Evolutionary conservation across 768 basidiomycete species (phyloP).

Genomic region (Suillus cothurnatus): DNA sequence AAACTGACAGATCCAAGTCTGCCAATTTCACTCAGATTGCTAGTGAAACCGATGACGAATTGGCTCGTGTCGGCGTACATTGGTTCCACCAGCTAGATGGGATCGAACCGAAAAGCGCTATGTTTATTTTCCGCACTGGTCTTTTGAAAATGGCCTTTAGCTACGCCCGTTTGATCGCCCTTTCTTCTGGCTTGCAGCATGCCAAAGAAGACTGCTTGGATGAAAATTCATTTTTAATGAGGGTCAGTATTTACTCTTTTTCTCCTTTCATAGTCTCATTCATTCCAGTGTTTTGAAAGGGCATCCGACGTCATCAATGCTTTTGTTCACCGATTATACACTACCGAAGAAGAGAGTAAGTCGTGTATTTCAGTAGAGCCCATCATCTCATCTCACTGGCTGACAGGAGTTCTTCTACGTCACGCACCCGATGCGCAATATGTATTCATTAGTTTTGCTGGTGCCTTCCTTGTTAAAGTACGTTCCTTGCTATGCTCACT

Average conservation of each 20-base stretch:
- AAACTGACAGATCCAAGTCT: constrained; percentile 40
- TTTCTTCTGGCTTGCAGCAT: constrained; percentile 80
- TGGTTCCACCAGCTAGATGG: constrained; percentile 58
- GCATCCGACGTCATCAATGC: constrained; percentile 66
- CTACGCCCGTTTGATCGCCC: constrained; percentile 67
- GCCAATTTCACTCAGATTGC: constrained; percentile 67
- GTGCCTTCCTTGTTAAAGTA: constrained; percentile 83
- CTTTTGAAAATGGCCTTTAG: constrained; percentile 64
- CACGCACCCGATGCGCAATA: constrained; percentile 82
- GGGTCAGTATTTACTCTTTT: constrained; percentile 46
- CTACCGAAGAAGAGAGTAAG: constrained; percentile 54
- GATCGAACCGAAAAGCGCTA: constrained; percentile 55
- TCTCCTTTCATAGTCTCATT: constrained; percentile 8
- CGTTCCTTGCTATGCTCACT: constrained; percentile 8
- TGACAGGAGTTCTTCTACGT: constrained; percentile 55
- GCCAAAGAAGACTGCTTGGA: constrained; percentile 56
- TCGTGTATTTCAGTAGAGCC: constrained; percentile 9
- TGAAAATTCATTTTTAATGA: constrained; percentile 65
- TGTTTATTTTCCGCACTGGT: constrained; percentile 61
- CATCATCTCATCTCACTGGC: constrained; percentile 7
- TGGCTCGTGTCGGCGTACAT: constrained; percentile 52
- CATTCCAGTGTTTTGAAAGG: constrained; percentile 60
- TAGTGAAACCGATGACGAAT: constrained; percentile 66
- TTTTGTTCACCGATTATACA: constrained; percentile 58
- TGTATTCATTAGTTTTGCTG: constrained; percentile 79